Evolutionary conservation across 768 basidiomycete genomes (phyloP).

Genomic region (Panellus pusillus): DNA sequence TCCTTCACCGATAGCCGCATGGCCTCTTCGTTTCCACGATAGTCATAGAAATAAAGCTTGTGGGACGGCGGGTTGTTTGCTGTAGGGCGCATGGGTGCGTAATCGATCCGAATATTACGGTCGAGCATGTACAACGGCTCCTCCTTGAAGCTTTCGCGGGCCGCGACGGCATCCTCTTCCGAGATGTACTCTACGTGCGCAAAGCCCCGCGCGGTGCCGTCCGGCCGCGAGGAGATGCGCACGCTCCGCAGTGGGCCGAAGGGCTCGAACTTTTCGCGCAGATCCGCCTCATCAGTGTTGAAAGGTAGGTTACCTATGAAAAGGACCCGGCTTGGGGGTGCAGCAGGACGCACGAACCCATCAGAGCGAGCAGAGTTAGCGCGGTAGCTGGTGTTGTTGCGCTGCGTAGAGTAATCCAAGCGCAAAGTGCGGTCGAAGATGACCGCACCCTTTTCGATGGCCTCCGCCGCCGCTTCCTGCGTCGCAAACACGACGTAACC

Average conservation of each 20-base stretch:
- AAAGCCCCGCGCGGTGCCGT: constrained; percentile 44
- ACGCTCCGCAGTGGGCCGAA: constrained; percentile 44
- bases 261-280: constrained; percentile 40
- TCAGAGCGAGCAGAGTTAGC: not conserved
- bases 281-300: constrained; percentile 37
- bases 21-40: constrained; percentile 25
- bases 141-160: constrained; percentile 33
- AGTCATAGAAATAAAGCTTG: constrained; percentile 33
- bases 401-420: constrained; percentile 26
- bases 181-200: constrained; percentile 46
- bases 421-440: constrained; percentile 17
- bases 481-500: constrained; percentile 9
- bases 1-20: constrained; percentile 28
- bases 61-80: constrained; percentile 24
- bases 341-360: not conserved
- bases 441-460: not conserved
- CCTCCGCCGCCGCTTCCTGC: not conserved
- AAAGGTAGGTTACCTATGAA: constrained; percentile 59
- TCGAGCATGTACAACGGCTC: constrained; percentile 52
- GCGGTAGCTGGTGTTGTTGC: not conserved
- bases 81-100: constrained; percentile 25
- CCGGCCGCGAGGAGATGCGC: constrained; percentile 31
- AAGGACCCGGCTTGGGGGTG: constrained; percentile 37
- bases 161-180: constrained; percentile 36
- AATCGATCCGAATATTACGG: constrained; percentile 45